Percentiles rank a stretch among this genome's conserved stretches.
Conservation (phyloP, 2,329 filamentous ascomycete species). For the Cladosporium sp. region DNA sequence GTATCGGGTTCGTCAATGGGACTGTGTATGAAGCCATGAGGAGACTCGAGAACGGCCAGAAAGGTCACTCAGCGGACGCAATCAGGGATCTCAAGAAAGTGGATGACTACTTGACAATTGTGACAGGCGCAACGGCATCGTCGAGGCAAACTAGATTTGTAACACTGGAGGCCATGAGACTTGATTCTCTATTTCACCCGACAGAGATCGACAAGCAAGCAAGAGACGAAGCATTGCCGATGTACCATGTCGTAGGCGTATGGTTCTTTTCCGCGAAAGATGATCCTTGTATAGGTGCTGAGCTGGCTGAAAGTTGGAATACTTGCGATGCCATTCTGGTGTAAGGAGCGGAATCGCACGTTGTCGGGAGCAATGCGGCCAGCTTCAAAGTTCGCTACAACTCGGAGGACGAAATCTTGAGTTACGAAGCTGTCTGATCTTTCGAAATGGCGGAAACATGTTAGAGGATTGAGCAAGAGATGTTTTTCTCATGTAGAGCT, state of each 20-base stretch:
- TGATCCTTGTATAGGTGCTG: constrained; percentile 1
- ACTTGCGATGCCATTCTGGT: too few relatives aligned
- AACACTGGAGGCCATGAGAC: background rate
- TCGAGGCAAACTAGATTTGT: too few relatives aligned
- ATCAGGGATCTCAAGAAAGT: background rate
- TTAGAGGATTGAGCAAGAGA: too few relatives aligned
- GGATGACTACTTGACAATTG: background rate
- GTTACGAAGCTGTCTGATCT: too few relatives aligned
- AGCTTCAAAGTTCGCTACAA: too few relatives aligned
- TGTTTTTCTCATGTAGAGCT: too few relatives aligned
- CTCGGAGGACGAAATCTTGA: too few relatives aligned
- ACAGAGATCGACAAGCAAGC: background rate
- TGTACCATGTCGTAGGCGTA: background rate
- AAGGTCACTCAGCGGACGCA: too few relatives aligned
- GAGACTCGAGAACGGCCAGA: background rate
- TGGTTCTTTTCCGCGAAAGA: background rate
- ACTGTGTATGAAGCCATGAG: background rate
- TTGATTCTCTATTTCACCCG: background rate
- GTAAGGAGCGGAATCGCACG: too few relatives aligned
- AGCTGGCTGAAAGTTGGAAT: too few relatives aligned
- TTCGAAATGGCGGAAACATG: too few relatives aligned
- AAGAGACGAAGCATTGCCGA: background rate
- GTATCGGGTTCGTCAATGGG: background rate
- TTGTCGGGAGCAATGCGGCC: too few relatives aligned
- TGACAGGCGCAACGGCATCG: background rate